Conservation (phyloP, 345 rosid genomes). For the Eucalyptus albens region DNA sequence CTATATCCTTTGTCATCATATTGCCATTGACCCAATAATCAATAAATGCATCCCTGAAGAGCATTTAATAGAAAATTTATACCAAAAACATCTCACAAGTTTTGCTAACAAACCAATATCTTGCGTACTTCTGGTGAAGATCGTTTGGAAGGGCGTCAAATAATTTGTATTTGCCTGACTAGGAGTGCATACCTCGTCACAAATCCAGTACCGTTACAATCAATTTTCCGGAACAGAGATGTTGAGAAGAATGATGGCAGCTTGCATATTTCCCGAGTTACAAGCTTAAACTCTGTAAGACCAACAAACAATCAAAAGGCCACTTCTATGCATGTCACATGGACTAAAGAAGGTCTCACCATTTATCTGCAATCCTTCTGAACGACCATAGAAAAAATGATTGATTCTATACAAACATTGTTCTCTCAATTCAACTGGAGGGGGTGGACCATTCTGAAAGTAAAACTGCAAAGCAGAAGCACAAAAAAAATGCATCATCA, state of each 20-base stretch:
- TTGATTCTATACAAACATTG: constrained; percentile 54
- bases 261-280: constrained; percentile 87
- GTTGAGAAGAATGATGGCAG: constrained; percentile 82
- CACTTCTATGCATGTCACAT: neutral
- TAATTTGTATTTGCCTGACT: neutral
- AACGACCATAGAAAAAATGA: constrained; percentile 60
- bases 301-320: neutral
- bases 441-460: constrained; percentile 86
- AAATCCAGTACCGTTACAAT: constrained; percentile 42
- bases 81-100: neutral
- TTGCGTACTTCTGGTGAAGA: neutral
- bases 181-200: constrained; percentile 53
- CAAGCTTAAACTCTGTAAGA: constrained; percentile 45
- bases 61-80: neutral
- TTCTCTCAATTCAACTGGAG: constrained; percentile 70
- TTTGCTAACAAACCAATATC: neutral
- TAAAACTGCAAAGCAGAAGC: constrained; percentile 53
- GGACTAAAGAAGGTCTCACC: constrained; percentile 19
- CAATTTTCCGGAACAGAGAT: constrained; percentile 64
- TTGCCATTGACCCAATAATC: constrained; percentile 70
- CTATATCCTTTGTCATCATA: constrained; percentile 69
- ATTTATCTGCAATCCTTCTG: constrained; percentile 61
- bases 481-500: neutral
- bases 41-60: constrained; percentile 71
- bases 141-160: neutral